These are phyloP conservation scores for Leccinum griseonigrum DNA, from an alignment of 1,284 basidiomycete genomes.

Conservation along the genomic window DNA sequence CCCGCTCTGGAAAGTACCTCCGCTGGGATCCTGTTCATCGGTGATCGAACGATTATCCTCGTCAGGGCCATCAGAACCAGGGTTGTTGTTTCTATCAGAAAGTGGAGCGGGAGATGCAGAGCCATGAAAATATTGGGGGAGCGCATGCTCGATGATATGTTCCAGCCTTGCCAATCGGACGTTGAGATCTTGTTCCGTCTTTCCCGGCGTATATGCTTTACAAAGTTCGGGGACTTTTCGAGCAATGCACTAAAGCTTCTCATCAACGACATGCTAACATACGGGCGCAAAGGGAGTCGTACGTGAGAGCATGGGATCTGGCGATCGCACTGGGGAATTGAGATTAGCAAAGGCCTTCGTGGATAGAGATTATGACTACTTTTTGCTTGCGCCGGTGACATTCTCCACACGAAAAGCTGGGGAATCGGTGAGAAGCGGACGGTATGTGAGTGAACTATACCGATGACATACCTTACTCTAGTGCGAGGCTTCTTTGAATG, in stretches of 20 bases:
- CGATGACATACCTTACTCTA: slow-evolving; percentile 56
- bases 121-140: slow-evolving; percentile 64
- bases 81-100: slow-evolving; percentile 38
- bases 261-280: slow-evolving; percentile 12
- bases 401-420: slow-evolving; percentile 82
- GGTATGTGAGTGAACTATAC: slow-evolving; percentile 1
- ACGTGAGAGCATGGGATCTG: slow-evolving; percentile 82
- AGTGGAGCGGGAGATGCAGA: slow-evolving; percentile 36
- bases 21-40: slow-evolving; percentile 70
- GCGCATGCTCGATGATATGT: slow-evolving; percentile 72
- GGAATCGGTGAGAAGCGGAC: slow-evolving; percentile 6
- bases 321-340: slow-evolving; percentile 62
- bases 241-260: slow-evolving; percentile 58
- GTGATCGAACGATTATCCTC: slow-evolving; percentile 62
- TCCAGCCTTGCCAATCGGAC: slow-evolving; percentile 70
- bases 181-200: slow-evolving; percentile 75
- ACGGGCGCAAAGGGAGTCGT: slow-evolving; percentile 10
- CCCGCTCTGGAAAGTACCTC: slow-evolving; percentile 76
- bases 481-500: slow-evolving; percentile 69
- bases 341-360: slow-evolving; percentile 19
- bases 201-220: slow-evolving; percentile 82
- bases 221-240: slow-evolving; percentile 82
- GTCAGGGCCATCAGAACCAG: slow-evolving; percentile 49
- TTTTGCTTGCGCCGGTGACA: slow-evolving; percentile 84
- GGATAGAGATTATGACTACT: slow-evolving; percentile 37